These are phyloP conservation scores for Boletus subcaerulescens DNA, from an alignment of 768 basidiomycete species.

Conservation along the genomic window DNA sequence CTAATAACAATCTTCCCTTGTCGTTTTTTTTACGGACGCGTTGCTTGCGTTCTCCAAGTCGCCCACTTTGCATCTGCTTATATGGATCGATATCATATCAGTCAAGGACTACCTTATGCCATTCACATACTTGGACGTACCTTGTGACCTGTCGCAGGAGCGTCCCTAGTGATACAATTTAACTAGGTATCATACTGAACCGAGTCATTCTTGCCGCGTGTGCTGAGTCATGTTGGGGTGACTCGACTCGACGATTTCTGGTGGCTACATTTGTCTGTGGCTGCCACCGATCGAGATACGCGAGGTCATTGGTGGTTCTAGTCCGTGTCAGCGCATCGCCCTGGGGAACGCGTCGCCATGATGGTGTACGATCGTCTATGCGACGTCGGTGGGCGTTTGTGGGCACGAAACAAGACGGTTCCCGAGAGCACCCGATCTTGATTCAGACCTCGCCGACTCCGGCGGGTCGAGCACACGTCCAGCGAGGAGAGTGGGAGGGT, in stretches of 20 bases:
- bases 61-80: not conserved
- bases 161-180: constrained; percentile 10
- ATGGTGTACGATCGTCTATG: no score
- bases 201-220: not conserved
- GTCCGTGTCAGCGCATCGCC: no score
- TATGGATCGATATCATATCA: constrained; percentile 22
- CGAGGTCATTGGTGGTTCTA: no score
- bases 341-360: no score
- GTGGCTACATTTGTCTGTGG: not conserved
- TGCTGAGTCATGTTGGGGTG: constrained; percentile 4
- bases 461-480: no score
- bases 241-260: not conserved
- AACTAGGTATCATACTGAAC: constrained; percentile 1
- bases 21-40: not conserved
- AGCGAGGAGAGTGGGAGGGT: no score
- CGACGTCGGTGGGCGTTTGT: no score
- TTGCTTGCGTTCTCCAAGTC: not conserved
- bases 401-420: not conserved
- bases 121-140: constrained; percentile 12
- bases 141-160: constrained; percentile 15
- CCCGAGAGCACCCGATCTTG: not conserved
- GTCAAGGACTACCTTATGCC: constrained; percentile 11
- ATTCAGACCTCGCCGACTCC: not conserved
- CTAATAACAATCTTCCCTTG: not conserved
- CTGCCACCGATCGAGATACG: not conserved